Evolutionary conservation across 441 rosid species (phyloP).

Genomic region (Brassica balearica): DNA sequence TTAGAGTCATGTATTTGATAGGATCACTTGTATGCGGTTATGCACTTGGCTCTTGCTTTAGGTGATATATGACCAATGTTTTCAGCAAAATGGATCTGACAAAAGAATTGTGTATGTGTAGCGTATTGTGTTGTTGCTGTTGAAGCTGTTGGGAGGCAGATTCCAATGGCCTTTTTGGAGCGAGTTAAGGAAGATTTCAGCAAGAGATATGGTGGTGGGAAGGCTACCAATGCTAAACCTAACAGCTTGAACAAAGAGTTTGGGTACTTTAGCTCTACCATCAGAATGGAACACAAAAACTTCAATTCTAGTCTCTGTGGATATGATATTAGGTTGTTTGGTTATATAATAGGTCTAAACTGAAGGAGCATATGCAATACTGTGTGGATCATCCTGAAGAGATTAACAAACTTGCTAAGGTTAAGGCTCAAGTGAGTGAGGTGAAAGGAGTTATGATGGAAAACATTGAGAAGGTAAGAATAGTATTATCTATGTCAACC

Average conservation of each 20-base stretch:
- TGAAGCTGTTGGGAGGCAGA: constrained; percentile 70
- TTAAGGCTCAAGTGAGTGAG: constrained; percentile 9
- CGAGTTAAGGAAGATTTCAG: constrained; percentile 66
- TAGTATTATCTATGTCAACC: constrained; percentile 3
- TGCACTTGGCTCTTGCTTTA: too few species aligned
- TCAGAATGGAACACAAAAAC: too few species aligned
- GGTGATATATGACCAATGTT: too few species aligned
- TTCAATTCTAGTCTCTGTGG: too few species aligned
- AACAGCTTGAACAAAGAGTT: constrained; percentile 64
- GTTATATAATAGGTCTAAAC: background rate
- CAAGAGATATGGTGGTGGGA: constrained; percentile 75
- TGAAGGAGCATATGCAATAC: constrained; percentile 1
- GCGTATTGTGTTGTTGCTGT: constrained; percentile 41
- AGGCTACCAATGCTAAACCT: constrained; percentile 50
- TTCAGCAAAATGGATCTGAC: too few species aligned
- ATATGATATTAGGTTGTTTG: too few species aligned
- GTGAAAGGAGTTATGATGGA: constrained; percentile 12
- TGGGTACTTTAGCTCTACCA: background rate
- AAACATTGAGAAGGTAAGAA: constrained; percentile 8
- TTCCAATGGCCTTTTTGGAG: constrained; percentile 73
- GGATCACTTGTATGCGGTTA: too few species aligned
- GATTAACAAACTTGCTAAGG: constrained; percentile 12
- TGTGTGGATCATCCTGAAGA: constrained; percentile 14
- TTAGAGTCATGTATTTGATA: too few species aligned
- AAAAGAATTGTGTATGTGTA: background rate